A percentile compares a stretch with the other conserved stretches of the same genome.
Evolutionary conservation across 2,329 filamentous ascomycete species (phyloP).

Genomic region (Penicillium hesseltinei): DNA sequence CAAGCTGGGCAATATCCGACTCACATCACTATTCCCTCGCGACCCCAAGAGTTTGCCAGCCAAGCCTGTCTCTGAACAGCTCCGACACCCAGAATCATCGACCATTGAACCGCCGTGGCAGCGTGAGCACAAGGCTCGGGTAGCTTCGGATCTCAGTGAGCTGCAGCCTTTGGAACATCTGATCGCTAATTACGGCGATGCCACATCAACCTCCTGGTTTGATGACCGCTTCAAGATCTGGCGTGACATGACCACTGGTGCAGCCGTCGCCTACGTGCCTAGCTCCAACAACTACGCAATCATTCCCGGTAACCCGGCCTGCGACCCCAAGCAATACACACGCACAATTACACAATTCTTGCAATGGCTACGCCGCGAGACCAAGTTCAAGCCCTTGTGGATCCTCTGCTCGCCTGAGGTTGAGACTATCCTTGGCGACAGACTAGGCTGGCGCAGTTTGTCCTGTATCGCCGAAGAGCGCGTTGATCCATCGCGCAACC

Average conservation of each 20-base stretch:
- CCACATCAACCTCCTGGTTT: constrained; percentile 89
- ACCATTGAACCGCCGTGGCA: constrained; percentile 70
- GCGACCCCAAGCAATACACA: constrained; percentile 72
- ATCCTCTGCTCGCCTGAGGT: constrained; percentile 77
- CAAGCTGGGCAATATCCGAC: constrained; percentile 82
- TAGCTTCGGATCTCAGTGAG: constrained; percentile 49
- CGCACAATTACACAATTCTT: constrained; percentile 73
- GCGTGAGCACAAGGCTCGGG: constrained; percentile 36
- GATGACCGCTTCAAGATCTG: constrained; percentile 86
- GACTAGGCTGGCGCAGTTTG: constrained; percentile 82
- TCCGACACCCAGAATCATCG: constrained; percentile 86
- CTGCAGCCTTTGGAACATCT: constrained; percentile 78
- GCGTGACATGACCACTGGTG: constrained; percentile 75
- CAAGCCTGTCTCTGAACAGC: constrained; percentile 58
- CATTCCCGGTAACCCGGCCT: constrained; percentile 82
- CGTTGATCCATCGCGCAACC: constrained; percentile 69
- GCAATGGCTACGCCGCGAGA: constrained; percentile 69
- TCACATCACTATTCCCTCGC: constrained; percentile 81
- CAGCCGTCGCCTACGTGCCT: constrained; percentile 78
- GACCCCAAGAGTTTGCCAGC: constrained; percentile 84
- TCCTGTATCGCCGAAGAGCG: constrained; percentile 88
- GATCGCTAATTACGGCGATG: constrained; percentile 93
- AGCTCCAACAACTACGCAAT: constrained; percentile 72
- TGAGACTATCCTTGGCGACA: constrained; percentile 75
- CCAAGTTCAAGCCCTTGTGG: constrained; percentile 77